Conservation (phyloP, 2,329 filamentous ascomycete genomes). For the Fusarium circinatum region DNA sequence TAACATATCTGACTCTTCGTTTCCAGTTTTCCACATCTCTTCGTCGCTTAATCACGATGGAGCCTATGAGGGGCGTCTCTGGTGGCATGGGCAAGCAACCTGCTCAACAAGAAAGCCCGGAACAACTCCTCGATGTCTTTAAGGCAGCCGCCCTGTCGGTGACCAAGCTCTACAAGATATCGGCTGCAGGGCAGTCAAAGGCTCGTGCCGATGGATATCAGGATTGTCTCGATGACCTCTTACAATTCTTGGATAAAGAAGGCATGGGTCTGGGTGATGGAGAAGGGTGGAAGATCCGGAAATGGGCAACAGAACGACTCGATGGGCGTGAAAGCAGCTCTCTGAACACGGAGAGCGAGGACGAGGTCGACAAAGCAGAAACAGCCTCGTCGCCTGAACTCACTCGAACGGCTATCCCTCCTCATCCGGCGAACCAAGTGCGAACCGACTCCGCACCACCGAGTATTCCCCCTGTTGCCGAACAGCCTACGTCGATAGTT, state of each 20-base stretch:
- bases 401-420: slow-evolving; percentile 58
- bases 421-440: slow-evolving; percentile 47
- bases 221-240: slow-evolving; percentile 89
- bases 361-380: slow-evolving; percentile 73
- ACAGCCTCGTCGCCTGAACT: slow-evolving; percentile 67
- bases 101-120: slow-evolving; percentile 56
- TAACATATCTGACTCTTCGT: slow-evolving; percentile 22
- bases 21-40: slow-evolving; percentile 5
- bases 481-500: slow-evolving; percentile 53
- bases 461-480: slow-evolving; percentile 40
- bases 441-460: slow-evolving; percentile 43
- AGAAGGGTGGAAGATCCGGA: slow-evolving; percentile 73
- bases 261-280: slow-evolving; percentile 82
- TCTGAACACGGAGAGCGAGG: slow-evolving; percentile 72
- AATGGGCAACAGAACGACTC: slow-evolving; percentile 75
- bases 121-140: slow-evolving; percentile 86
- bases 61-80: slow-evolving; percentile 48
- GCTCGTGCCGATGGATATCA: slow-evolving; percentile 88
- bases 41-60: slow-evolving; percentile 39
- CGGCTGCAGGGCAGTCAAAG: slow-evolving; percentile 79
- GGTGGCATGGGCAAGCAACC: slow-evolving; percentile 45
- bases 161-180: slow-evolving; percentile 95
- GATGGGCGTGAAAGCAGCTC: slow-evolving; percentile 68
- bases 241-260: slow-evolving; percentile 86
- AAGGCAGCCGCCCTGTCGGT: slow-evolving; percentile 92